phyloP scores from a whole-genome alignment of 148 eudicot species.

The Vaccinium corymbosum region DNA sequence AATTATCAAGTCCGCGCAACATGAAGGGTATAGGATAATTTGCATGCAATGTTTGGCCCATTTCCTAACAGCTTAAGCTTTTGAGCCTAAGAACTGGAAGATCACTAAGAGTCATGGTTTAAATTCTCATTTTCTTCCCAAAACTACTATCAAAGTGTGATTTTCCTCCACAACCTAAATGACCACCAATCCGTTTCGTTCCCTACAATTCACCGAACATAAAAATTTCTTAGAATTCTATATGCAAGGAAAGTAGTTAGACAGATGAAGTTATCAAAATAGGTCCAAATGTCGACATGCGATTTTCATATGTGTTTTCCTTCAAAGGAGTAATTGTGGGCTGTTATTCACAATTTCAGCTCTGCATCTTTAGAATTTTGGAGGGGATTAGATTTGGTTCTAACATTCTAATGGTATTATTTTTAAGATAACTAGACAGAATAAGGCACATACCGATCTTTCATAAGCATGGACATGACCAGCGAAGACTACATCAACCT shows the following conservation, averaged over 20 bases:
- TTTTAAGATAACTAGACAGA: neutral
- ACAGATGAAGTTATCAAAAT: neutral
- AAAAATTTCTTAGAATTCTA: neutral
- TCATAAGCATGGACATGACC: slow-evolving; percentile 98
- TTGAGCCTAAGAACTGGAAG: slow-evolving; percentile 1
- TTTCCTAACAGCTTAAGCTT: neutral
- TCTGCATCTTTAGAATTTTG: neutral
- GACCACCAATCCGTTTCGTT: neutral
- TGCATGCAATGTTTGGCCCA: neutral
- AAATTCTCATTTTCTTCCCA: neutral
- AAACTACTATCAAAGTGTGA: neutral
- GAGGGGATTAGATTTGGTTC: neutral
- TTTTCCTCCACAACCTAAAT: neutral
- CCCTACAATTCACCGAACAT: neutral
- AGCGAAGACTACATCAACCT: slow-evolving; percentile 79
- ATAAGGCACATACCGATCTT: slow-evolving; percentile 62
- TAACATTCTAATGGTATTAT: neutral
- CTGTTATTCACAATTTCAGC: neutral
- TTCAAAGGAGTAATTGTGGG: neutral
- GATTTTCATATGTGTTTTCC: neutral
- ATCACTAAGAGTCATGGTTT: neutral
- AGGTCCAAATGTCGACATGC: neutral
- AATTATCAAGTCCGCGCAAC: neutral
- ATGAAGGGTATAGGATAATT: neutral
- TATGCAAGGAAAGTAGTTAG: neutral